Evolutionary conservation across 1,284 basidiomycete genomes (phyloP).

Genomic region (Rhodofomes roseus): DNA sequence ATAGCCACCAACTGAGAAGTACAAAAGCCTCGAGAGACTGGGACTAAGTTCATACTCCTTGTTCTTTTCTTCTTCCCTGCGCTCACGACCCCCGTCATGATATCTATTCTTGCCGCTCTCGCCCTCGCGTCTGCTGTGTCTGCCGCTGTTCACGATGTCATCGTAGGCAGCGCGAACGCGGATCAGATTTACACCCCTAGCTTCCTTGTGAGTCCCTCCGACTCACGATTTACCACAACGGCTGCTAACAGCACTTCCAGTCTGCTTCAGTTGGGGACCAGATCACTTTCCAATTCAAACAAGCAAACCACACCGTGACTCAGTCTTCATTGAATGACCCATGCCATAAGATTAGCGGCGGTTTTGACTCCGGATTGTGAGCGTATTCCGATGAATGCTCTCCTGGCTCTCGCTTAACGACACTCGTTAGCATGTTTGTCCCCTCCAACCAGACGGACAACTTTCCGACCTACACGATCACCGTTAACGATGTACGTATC

Average conservation of each 20-base stretch:
- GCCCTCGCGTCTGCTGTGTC: slow-evolving; percentile 45
- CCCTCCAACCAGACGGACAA: slow-evolving; percentile 34
- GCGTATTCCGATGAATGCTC: slow-evolving; percentile 18
- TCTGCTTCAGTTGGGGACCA: slow-evolving; percentile 49
- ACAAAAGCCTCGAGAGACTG: background rate
- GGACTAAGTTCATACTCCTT: background rate
- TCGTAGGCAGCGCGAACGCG: slow-evolving; percentile 48
- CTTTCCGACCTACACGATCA: slow-evolving; percentile 32
- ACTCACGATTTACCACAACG: background rate
- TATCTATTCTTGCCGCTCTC: slow-evolving; percentile 43
- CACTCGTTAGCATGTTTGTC: slow-evolving; percentile 42
- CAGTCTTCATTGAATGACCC: slow-evolving; percentile 55
- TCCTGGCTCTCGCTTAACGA: background rate
- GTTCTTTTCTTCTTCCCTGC: slow-evolving; percentile 19
- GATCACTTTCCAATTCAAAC: slow-evolving; percentile 55
- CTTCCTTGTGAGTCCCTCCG: slow-evolving; percentile 41
- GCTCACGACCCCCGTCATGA: slow-evolving; percentile 21
- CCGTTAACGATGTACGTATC: slow-evolving; percentile 33
- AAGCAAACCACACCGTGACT: slow-evolving; percentile 54
- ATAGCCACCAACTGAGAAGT: background rate
- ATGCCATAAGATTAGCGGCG: slow-evolving; percentile 44
- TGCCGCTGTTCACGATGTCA: slow-evolving; percentile 39
- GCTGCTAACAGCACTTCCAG: slow-evolving; percentile 23
- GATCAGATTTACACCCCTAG: slow-evolving; percentile 43
- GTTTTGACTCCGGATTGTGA: slow-evolving; percentile 58